Conservation (phyloP, 345 rosid genomes). For the Geranium rotundifolium region DNA sequence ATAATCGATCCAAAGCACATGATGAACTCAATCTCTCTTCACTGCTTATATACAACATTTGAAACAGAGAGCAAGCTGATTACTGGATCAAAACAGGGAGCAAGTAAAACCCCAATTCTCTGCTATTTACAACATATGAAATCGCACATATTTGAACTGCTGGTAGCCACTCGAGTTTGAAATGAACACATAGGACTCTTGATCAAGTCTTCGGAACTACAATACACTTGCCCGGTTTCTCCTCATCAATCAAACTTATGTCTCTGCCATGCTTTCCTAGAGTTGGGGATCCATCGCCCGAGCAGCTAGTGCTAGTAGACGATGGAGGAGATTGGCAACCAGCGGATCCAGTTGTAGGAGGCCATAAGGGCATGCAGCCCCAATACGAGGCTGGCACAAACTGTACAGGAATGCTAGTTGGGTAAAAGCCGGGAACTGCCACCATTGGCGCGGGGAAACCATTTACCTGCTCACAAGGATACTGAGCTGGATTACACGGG, state of each 20-base stretch:
- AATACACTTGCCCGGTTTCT: conserved; percentile 23
- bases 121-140: too few species aligned
- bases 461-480: conserved; percentile 17
- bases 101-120: too few species aligned
- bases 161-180: too few species aligned
- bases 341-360: too few species aligned
- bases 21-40: too few species aligned
- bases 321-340: conserved; percentile 35
- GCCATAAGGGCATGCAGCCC: conserved; percentile 35
- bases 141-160: too few species aligned
- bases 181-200: too few species aligned
- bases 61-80: too few species aligned
- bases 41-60: too few species aligned
- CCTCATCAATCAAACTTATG: conserved; percentile 21
- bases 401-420: conserved; percentile 33
- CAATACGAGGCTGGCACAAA: conserved; percentile 32
- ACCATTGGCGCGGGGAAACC: conserved; percentile 33
- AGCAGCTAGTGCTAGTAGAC: conserved; percentile 29
- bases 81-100: too few species aligned
- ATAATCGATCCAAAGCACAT: too few species aligned
- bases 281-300: conserved; percentile 36
- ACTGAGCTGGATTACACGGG: conserved; percentile 26
- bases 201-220: conserved; percentile 35
- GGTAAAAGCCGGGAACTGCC: conserved; percentile 32
- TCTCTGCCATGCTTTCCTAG: conserved; percentile 57